A percentile compares a stretch with the other conserved stretches of the same genome.
phyloP scores from a whole-genome alignment of 495 filamentous ascomycete genomes.

The Penicillium psychrofluorescens region DNA sequence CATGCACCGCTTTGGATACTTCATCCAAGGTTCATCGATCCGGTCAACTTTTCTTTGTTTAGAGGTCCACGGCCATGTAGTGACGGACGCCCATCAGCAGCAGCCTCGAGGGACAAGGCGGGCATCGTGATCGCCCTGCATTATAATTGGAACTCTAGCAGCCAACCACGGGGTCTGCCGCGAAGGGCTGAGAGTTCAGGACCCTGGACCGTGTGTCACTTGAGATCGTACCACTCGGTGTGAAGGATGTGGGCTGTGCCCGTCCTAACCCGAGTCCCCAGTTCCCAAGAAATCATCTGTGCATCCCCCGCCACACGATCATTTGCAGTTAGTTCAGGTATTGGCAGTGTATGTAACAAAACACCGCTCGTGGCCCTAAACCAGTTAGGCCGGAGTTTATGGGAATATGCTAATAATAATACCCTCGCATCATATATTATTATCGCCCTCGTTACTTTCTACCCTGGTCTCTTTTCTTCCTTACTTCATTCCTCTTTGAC shows the following conservation, averaged over 20 bases:
- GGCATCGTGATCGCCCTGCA: not conserved
- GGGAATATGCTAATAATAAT: not conserved
- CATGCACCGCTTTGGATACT: too few relatives aligned
- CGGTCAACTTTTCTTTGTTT: too few relatives aligned
- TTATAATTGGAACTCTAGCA: not conserved
- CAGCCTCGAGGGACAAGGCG: not conserved
- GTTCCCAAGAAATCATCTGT: constrained; percentile 16
- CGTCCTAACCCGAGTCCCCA: constrained; percentile 3
- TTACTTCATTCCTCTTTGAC: constrained; percentile 12
- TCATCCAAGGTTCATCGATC: too few relatives aligned
- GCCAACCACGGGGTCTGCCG: not conserved
- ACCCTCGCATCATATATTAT: not conserved
- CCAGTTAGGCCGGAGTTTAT: not conserved
- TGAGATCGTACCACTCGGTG: not conserved
- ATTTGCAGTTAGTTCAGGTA: constrained; percentile 10
- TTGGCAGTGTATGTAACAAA: not conserved
- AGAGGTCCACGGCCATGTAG: too few relatives aligned
- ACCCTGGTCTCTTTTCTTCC: constrained; percentile 17
- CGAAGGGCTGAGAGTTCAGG: too few relatives aligned
- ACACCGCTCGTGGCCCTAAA: constrained; percentile 16
- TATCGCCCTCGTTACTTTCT: constrained; percentile 17
- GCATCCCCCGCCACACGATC: constrained; percentile 28
- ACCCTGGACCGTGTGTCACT: constrained; percentile 8
- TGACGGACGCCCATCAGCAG: too few relatives aligned
- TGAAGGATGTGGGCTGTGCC: constrained; percentile 1